These are phyloP conservation scores for Russula dissimulans DNA, from an alignment of 768 basidiomycete genomes.

Conservation along the genomic window DNA sequence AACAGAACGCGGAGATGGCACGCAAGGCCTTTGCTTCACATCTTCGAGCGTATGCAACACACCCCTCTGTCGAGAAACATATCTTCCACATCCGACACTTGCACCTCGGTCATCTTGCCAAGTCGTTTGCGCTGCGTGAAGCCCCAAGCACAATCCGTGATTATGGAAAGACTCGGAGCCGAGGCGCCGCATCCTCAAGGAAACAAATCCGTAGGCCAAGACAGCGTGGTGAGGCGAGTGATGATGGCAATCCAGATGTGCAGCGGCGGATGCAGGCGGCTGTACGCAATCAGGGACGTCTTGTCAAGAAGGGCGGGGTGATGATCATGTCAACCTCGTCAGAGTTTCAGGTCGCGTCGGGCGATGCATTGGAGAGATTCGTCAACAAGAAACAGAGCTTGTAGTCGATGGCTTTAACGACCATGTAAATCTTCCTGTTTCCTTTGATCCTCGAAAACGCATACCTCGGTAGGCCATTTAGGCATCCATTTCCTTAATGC, in stretches of 20 bases:
- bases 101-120: conserved; percentile 90
- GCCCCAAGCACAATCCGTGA: conserved; percentile 46
- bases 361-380: conserved; percentile 52
- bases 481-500: too few relatives aligned
- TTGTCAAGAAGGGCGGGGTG: conserved; percentile 70
- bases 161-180: conserved; percentile 10
- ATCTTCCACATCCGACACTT: conserved; percentile 94
- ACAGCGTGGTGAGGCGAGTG: conserved; percentile 12
- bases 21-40: conserved; percentile 86
- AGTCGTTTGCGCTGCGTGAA: conserved; percentile 84
- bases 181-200: conserved; percentile 1
- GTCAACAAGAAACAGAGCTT: conserved; percentile 24
- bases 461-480: too few relatives aligned
- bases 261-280: conserved; percentile 81
- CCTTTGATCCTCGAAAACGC: too few relatives aligned
- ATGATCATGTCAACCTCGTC: conserved; percentile 55
- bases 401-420: background rate
- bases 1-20: conserved; percentile 67
- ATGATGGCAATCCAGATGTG: conserved; percentile 39
- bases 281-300: conserved; percentile 74
- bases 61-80: conserved; percentile 90
- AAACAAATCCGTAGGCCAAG: conserved; percentile 9
- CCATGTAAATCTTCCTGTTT: too few relatives aligned
- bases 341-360: conserved; percentile 74
- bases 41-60: conserved; percentile 94